Evolutionary conservation across 139 green algal genomes (phyloP).

Genomic region (Closterium sp.): DNA sequence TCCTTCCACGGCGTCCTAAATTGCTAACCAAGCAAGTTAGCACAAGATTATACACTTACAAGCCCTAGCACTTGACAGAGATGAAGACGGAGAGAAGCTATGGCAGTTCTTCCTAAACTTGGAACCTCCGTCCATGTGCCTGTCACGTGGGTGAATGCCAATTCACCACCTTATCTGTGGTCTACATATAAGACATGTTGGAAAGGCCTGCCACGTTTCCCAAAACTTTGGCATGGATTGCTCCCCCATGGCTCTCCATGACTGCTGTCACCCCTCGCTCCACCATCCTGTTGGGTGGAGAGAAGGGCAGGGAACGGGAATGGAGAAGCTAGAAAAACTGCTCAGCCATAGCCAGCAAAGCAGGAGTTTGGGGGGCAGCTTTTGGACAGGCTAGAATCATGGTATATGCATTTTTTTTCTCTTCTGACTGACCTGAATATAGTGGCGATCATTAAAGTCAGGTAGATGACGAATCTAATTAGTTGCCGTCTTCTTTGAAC

Average conservation of each 20-base stretch:
- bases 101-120: no score
- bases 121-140: not conserved
- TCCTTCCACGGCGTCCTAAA: not conserved
- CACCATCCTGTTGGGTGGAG: slow-evolving; percentile 10
- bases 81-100: no score
- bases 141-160: not conserved
- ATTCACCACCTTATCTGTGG: not conserved
- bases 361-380: no score
- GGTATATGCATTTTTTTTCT: not conserved
- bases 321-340: not conserved
- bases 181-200: not conserved
- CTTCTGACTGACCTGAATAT: slow-evolving; percentile 43
- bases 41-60: not conserved
- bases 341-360: not conserved
- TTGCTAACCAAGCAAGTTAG: not conserved
- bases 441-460: slow-evolving; percentile 36
- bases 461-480: slow-evolving; percentile 50
- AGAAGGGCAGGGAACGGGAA: not conserved
- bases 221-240: slow-evolving; percentile 20
- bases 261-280: slow-evolving; percentile 13
- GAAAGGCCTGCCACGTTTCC: slow-evolving; percentile 11
- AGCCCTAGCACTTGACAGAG: not conserved
- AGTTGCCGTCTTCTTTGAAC: slow-evolving; percentile 40
- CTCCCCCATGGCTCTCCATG: slow-evolving; percentile 12
- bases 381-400: no score